Conservation (phyloP, 2,329 filamentous ascomycete species). For the Teratosphaeriaceae sp. region DNA sequence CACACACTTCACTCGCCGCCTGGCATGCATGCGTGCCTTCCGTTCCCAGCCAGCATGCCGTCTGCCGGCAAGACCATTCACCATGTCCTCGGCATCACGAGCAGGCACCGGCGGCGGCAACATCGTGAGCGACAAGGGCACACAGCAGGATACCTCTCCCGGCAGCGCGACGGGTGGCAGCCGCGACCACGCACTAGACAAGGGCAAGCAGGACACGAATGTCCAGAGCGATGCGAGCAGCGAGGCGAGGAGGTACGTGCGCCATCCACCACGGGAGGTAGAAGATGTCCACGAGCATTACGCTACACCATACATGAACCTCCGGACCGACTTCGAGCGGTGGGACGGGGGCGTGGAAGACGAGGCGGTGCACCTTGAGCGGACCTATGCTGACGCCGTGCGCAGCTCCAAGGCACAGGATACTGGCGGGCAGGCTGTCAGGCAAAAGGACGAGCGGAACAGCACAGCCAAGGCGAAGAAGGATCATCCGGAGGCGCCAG, state of each 20-base stretch:
- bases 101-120: slow-evolving; percentile 6
- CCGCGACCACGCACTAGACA: slow-evolving; percentile 21
- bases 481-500: slow-evolving; percentile 43
- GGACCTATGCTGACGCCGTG: slow-evolving; percentile 8
- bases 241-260: slow-evolving; percentile 17
- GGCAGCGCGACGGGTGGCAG: slow-evolving; percentile 13
- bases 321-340: slow-evolving; percentile 3
- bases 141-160: slow-evolving; percentile 8
- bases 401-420: slow-evolving; percentile 17
- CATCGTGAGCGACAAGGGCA: slow-evolving; percentile 13
- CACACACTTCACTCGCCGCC: slow-evolving; percentile 32
- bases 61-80: slow-evolving; percentile 5
- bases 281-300: background rate
- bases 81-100: slow-evolving; percentile 3
- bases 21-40: slow-evolving; percentile 8
- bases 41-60: background rate
- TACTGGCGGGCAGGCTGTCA: slow-evolving; percentile 35
- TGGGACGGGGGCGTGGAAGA: background rate
- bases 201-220: slow-evolving; percentile 18
- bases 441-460: slow-evolving; percentile 31
- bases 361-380: background rate
- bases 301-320: background rate
- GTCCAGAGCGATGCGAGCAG: slow-evolving; percentile 15
- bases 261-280: background rate
- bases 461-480: slow-evolving; percentile 38